Base-by-base conservation (phyloP, 1,139 yeast species). In the Blastobotrys proliferans region DNA sequence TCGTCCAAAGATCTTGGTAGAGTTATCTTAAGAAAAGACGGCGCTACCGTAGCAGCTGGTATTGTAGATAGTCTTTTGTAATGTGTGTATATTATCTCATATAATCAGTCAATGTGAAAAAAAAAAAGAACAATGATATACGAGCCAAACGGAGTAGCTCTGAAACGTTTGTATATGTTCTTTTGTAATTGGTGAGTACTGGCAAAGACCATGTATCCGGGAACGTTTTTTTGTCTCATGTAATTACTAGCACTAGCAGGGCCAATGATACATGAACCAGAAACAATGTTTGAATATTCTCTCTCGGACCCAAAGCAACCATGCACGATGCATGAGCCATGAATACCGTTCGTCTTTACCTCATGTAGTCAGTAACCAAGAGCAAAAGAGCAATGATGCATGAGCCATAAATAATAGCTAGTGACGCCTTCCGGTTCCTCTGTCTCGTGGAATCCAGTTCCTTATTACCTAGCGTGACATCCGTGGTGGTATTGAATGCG, bases 31-130 rank as follows among this genome's bases (percentile, higher is more conserved):
- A 79, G 98, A 58, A 79, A 83, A 55, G 95, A 86, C 54, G 97
- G 97, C 2, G 60, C 70, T 22, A 87, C 97, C 0, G 75, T 92
- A 38, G 97, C 95, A 8, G 96, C 97, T 0, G 97, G 97, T 22
- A 72, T 70, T 1, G 79, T 65, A n/a, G 66, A 63, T 45, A 34
- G 28, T 22, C 19, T 34, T 24, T 19, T 33, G 6, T 25, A 39
- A 18, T 33, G 26, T 18, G n/a, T 8, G 4, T 10, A 13, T 21
- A 31, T n/a, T n/a, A n/a, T n/a, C n/a, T n/a, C n/a, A n/a, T 17
- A 11, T 24, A 32, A 21, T 13, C 36, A 6, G 22, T 17, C 16
- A 16, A 32, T 13, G 25, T 9, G 9, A n/a, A 14, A 11, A 35
- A 14, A 16, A 18, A 35, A 14, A 24, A 16, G 14, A 27, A 35